A percentile compares a stretch with the other conserved stretches of the same genome.
These are phyloP conservation scores for Elsinoe australis DNA, from an alignment of 2,329 filamentous ascomycete genomes.

Conservation along the genomic window DNA sequence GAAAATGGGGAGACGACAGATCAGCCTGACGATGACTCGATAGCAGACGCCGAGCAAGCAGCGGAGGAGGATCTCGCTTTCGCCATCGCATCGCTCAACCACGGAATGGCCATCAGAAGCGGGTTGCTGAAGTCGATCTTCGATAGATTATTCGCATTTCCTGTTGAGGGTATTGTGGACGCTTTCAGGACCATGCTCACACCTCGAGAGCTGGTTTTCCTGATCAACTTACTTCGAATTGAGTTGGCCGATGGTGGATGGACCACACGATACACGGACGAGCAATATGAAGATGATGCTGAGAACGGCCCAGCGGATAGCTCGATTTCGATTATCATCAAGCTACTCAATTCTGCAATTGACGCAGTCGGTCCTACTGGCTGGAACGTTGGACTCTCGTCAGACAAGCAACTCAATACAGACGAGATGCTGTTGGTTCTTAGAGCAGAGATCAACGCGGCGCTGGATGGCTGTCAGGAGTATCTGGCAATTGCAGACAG, in stretches of 20 bases:
- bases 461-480: conserved; percentile 65
- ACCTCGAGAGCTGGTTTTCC: conserved; percentile 60
- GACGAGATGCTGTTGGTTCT: conserved; percentile 59
- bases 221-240: conserved; percentile 64
- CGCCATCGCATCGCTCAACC: conserved; percentile 59
- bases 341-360: conserved; percentile 63
- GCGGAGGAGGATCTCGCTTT: conserved; percentile 53
- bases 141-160: conserved; percentile 60
- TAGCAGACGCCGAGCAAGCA: conserved; percentile 31
- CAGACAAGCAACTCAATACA: conserved; percentile 46
- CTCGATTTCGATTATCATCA: conserved; percentile 62
- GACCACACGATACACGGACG: conserved; percentile 64
- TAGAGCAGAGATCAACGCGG: conserved; percentile 61
- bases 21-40: conserved; percentile 52
- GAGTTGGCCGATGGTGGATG: conserved; percentile 69
- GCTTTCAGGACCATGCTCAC: conserved; percentile 57
- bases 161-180: conserved; percentile 51
- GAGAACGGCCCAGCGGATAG: conserved; percentile 53
- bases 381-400: conserved; percentile 58
- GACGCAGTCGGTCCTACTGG: conserved; percentile 68
- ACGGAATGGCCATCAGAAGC: conserved; percentile 55
- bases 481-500: conserved; percentile 57
- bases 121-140: conserved; percentile 61
- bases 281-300: conserved; percentile 39
- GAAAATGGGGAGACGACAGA: conserved; percentile 17